These are phyloP conservation scores for Betula pendula DNA, from an alignment of 306 rosid genomes.

Conservation along the genomic window DNA sequence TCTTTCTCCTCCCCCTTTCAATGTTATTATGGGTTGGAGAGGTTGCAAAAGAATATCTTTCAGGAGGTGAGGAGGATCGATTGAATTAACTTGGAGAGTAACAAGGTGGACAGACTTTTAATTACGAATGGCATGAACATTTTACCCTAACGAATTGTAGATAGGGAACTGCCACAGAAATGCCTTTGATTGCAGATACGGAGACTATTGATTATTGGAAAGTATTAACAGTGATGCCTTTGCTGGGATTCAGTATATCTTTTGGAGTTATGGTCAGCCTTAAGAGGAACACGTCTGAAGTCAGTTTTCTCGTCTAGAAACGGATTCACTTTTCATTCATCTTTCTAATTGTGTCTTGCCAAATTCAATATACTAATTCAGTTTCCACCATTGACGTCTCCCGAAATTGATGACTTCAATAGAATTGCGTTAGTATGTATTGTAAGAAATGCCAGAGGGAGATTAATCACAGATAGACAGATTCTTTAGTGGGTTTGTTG, in stretches of 20 bases:
- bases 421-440: neutral
- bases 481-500: neutral
- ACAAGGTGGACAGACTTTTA: neutral
- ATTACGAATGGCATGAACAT: neutral
- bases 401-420: too few relatives aligned
- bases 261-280: neutral
- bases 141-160: neutral
- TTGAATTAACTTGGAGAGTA: neutral
- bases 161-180: neutral
- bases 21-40: too few relatives aligned
- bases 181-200: neutral
- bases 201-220: neutral
- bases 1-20: too few relatives aligned
- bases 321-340: neutral
- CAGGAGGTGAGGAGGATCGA: too few relatives aligned
- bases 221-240: neutral
- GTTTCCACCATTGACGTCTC: neutral
- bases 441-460: neutral
- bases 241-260: neutral
- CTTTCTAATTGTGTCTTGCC: neutral
- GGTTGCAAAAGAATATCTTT: too few relatives aligned
- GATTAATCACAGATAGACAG: neutral
- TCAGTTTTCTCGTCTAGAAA: neutral
- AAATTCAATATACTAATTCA: neutral
- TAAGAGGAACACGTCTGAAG: constrained; percentile 1